A percentile compares a stretch with the other conserved stretches of the same genome.
Evolutionary conservation across 73 alveolate genomes (phyloP).

Genomic region (Paraurostyla sp.): DNA sequence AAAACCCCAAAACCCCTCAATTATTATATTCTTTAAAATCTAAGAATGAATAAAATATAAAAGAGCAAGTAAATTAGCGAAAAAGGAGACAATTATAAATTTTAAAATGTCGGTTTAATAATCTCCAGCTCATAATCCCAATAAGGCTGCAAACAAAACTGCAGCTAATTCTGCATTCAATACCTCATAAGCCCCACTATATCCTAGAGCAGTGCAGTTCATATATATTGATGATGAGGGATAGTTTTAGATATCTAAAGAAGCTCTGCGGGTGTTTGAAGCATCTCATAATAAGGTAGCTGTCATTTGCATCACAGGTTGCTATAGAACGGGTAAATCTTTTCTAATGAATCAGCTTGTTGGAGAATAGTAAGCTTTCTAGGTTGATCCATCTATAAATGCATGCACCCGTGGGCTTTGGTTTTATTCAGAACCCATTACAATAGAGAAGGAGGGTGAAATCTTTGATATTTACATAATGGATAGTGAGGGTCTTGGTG

Average conservation of each 20-base stretch:
- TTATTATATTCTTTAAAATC: too few relatives aligned
- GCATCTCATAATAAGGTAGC: conserved; percentile 58
- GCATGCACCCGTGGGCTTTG: conserved; percentile 98
- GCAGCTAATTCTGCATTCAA: neutral
- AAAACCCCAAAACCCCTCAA: too few relatives aligned
- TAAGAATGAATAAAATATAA: too few relatives aligned
- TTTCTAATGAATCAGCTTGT: conserved; percentile 94
- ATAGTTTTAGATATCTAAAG: conserved; percentile 12
- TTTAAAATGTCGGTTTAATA: conserved; percentile 5
- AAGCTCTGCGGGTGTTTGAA: conserved; percentile 33
- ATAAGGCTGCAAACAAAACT: neutral
- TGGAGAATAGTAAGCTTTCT: conserved; percentile 77
- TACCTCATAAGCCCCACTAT: neutral
- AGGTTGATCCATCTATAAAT: conserved; percentile 89
- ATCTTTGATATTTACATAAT: conserved; percentile 86
- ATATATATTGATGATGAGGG: conserved; percentile 42
- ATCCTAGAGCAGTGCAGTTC: conserved; percentile 58
- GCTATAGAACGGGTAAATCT: conserved; percentile 98
- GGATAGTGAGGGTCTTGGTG: conserved; percentile 98
- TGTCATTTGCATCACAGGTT: conserved; percentile 95
- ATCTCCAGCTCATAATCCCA: neutral
- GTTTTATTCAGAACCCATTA: conserved; percentile 92
- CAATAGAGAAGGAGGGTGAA: conserved; percentile 87
- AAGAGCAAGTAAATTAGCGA: neutral
- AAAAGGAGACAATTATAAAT: neutral